phyloP scores from a whole-genome alignment of 2,329 filamentous ascomycete genomes.

The Sclerotinia nivalis region DNA sequence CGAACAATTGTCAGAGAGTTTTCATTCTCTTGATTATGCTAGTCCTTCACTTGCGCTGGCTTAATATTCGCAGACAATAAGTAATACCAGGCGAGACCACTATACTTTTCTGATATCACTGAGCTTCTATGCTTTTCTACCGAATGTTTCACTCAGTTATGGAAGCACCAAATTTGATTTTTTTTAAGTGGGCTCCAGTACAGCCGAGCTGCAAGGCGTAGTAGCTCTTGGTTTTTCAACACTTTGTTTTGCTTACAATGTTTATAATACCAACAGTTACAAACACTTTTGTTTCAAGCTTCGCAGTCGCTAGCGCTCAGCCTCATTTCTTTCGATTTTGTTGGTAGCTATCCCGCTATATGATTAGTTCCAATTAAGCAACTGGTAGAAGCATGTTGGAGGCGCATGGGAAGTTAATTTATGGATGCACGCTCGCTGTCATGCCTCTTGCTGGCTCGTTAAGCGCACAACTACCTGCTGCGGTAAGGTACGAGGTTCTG shows the following conservation, averaged over 20 bases:
- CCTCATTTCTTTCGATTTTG: not conserved
- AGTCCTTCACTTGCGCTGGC: not conserved
- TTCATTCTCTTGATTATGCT: not conserved
- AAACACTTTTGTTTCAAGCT: not conserved
- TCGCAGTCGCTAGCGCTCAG: not conserved
- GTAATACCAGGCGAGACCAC: not conserved
- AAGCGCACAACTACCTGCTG: not conserved
- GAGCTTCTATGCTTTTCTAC: not conserved
- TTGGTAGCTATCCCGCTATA: too few species aligned
- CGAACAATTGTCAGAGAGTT: too few species aligned
- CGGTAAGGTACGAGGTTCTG: not conserved
- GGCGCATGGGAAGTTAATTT: not conserved
- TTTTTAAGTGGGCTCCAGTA: too few species aligned
- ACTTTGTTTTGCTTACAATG: not conserved
- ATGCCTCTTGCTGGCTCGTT: not conserved
- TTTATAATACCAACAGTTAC: not conserved
- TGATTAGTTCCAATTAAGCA: not conserved
- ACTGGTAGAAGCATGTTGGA: not conserved
- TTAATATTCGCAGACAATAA: not conserved
- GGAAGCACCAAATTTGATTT: not conserved
- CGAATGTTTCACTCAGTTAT: not conserved
- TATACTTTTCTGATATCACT: not conserved
- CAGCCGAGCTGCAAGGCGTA: not conserved
- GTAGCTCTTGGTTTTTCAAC: not conserved
- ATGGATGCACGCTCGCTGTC: not conserved